These are phyloP conservation scores for Acacia melanoxylon DNA, from an alignment of 306 rosid species.

Conservation along the genomic window DNA sequence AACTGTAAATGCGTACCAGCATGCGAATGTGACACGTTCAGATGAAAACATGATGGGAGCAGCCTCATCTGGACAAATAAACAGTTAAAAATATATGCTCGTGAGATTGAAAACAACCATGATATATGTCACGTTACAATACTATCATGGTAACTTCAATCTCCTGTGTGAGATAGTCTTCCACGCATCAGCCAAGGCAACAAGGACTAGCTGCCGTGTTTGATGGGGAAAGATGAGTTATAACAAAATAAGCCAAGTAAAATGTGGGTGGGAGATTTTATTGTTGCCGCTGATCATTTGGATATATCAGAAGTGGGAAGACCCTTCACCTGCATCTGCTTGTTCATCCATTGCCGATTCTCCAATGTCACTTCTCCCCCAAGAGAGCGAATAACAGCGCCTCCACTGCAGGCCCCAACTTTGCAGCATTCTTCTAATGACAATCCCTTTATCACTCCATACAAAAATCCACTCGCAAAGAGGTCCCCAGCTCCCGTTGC, in stretches of 20 bases:
- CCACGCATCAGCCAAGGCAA: constrained; percentile 15
- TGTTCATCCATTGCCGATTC: constrained; percentile 92
- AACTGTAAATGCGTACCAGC: not conserved
- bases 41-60: not conserved
- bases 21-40: not conserved
- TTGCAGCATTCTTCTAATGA: constrained; percentile 88
- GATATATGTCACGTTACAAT: constrained; percentile 5
- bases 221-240: constrained; percentile 9
- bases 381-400: constrained; percentile 80
- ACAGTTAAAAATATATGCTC: not conserved
- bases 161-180: constrained; percentile 20
- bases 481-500: constrained; percentile 99
- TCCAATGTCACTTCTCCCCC: constrained; percentile 89
- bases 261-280: not conserved
- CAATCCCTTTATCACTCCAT: constrained; percentile 79
- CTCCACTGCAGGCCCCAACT: constrained; percentile 92
- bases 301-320: constrained; percentile 51
- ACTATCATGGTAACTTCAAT: not conserved
- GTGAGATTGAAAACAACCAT: not conserved
- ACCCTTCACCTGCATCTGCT: constrained; percentile 76
- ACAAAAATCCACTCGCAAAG: constrained; percentile 93
- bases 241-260: not conserved
- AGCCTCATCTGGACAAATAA: not conserved
- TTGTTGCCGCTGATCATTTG: constrained; percentile 30
- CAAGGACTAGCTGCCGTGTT: constrained; percentile 22